Conservation (phyloP, 208 protist species). For the Novymonas esmeraldas region DNA sequence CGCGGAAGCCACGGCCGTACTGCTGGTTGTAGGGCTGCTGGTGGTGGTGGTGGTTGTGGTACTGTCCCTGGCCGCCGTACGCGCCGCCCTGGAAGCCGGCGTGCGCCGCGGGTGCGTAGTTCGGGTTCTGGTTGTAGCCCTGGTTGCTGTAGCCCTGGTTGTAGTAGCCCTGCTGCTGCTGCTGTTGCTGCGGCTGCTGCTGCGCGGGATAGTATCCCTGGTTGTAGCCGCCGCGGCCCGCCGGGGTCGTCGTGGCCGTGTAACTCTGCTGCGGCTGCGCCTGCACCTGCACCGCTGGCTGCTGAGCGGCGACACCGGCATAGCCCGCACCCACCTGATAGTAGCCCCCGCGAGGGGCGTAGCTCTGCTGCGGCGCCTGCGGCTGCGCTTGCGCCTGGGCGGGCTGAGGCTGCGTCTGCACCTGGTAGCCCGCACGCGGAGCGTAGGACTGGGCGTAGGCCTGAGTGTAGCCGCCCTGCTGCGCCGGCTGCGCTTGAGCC, state of each 20-base stretch:
- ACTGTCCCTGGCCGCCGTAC: conserved; percentile 8
- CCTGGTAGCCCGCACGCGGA: background rate
- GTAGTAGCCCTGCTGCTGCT: conserved; percentile 24
- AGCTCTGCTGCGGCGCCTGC: conserved; percentile 19
- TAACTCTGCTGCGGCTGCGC: conserved; percentile 16
- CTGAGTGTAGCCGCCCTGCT: conserved; percentile 29
- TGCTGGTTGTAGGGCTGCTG: conserved; percentile 15
- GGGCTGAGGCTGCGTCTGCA: conserved; percentile 9
- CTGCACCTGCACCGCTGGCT: no score
- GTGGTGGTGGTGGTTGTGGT: conserved; percentile 11
- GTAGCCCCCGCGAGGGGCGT: conserved; percentile 33
- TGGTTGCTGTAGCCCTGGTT: conserved; percentile 15
- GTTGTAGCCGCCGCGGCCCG: background rate
- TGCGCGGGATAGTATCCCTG: conserved; percentile 25
- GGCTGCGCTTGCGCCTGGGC: background rate
- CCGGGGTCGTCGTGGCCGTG: background rate
- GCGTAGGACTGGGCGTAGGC: conserved; percentile 3
- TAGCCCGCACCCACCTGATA: conserved; percentile 8
- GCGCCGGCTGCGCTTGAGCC: background rate
- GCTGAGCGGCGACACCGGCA: conserved; percentile 4
- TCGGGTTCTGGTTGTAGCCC: conserved; percentile 9
- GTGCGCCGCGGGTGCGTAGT: conserved; percentile 8
- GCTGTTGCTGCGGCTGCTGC: conserved; percentile 3
- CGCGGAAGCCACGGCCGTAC: conserved; percentile 25
- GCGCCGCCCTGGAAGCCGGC: conserved; percentile 31